Conservation (phyloP, 345 rosid species). For the Linum tenue region DNA sequence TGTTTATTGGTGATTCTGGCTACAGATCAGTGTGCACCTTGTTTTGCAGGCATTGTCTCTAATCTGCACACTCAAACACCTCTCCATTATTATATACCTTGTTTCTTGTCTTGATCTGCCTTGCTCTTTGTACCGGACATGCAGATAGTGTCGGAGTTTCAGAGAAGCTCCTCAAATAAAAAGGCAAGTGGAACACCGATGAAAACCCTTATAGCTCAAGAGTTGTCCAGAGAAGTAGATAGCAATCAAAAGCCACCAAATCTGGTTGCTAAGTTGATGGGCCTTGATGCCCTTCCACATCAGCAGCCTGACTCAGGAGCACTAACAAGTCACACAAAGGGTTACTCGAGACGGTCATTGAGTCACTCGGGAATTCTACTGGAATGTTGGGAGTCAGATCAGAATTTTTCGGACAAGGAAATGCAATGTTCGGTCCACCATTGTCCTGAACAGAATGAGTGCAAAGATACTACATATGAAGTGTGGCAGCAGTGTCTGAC, state of each 20-base stretch:
- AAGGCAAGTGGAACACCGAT: slow-evolving; percentile 59
- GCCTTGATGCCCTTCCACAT: slow-evolving; percentile 74
- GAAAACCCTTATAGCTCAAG: slow-evolving; percentile 75
- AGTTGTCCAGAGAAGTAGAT: slow-evolving; percentile 71
- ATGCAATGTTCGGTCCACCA: slow-evolving; percentile 25
- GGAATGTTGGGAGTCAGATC: slow-evolving; percentile 44
- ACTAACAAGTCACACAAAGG: slow-evolving; percentile 43
- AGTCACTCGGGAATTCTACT: slow-evolving; percentile 36
- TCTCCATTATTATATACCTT: background rate
- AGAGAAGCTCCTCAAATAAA: slow-evolving; percentile 49
- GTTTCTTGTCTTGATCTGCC: background rate
- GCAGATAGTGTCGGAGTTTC: slow-evolving; percentile 48
- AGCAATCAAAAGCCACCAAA: slow-evolving; percentile 48
- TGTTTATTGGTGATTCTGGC: slow-evolving; percentile 11
- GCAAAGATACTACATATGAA: slow-evolving; percentile 55
- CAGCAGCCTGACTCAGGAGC: slow-evolving; percentile 34
- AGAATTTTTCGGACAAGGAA: slow-evolving; percentile 35
- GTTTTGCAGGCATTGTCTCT: slow-evolving; percentile 21
- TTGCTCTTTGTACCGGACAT: slow-evolving; percentile 4
- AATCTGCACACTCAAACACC: slow-evolving; percentile 9
- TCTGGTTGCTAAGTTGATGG: slow-evolving; percentile 95
- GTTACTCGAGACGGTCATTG: slow-evolving; percentile 39
- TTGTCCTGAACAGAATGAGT: slow-evolving; percentile 33
- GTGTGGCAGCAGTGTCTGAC: slow-evolving; percentile 45
- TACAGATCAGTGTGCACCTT: slow-evolving; percentile 12